Base-by-base conservation (phyloP, 345 rosid species). In the Dovyalis caffra region DNA sequence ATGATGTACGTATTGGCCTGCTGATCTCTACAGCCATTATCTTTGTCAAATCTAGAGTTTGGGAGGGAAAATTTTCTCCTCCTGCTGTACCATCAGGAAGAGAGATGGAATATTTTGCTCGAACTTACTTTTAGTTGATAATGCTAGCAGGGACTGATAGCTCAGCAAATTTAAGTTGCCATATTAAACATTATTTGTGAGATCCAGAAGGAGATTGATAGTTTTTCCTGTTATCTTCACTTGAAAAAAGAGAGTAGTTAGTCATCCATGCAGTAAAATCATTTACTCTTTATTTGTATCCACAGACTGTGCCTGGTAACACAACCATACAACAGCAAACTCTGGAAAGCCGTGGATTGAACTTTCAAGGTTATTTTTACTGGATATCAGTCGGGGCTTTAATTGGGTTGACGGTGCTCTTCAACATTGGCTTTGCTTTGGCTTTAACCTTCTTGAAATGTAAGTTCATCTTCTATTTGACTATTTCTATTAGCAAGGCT, bases 331-430 rank as follows among this genome's bases (percentile, higher is more conserved):
- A 92, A 31, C 62, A 81, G 49, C 79, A 83, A 67, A 83, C 77
- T 33, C 87, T 92, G 4, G 85, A 84, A 71, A 87, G 77, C 75
- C 88, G 91, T n/a, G 94, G 92, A 73, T 72, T 94, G 15, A 81
- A 92, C 86, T 90, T 79, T 38, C 79, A 80, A 1, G 84, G 80
- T 69, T 74, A 84, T 77, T 62, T 83, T 76, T 92, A 78, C 58
- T 90, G 98, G 97, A 81, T 87, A 68, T 83, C 93, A 69, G 60
- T 90, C 20, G 88, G 85, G 77, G 93, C 88, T 75, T 77, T 94
- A 57, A 74, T 85, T 40, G 91, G 92, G 23, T 79, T 87, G 23
- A 77, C 88, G 67, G 67, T 92, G 20, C 61, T 88, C 77, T 86
- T 88, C 85, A 94, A 91, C 80, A 62, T 74, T 70, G 86, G 89